These are phyloP conservation scores for Dioscorea zingiberensis DNA, from an alignment of 106 monocot genomes.

Conservation along the genomic window DNA sequence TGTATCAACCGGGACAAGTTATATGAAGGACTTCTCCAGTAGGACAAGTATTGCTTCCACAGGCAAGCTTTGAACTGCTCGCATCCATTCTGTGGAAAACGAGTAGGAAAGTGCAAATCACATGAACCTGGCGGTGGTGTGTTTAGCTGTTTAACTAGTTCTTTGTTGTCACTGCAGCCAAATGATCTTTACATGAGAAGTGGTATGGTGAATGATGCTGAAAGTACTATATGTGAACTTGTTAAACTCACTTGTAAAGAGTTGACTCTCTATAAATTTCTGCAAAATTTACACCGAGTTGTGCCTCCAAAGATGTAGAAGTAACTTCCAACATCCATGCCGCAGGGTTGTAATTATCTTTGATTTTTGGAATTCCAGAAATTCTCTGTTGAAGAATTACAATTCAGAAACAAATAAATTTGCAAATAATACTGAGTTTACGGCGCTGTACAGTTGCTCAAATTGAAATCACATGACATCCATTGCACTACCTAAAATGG, in stretches of 20 bases:
- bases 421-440: constrained; percentile 32
- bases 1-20: constrained; percentile 43
- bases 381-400: constrained; percentile 38
- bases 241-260: constrained; percentile 26
- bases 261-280: constrained; percentile 46
- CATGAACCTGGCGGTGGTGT: constrained; percentile 39
- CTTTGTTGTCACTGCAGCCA: constrained; percentile 39
- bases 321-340: constrained; percentile 88
- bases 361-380: constrained; percentile 57
- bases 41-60: constrained; percentile 73
- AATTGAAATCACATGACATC: background rate
- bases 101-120: constrained; percentile 52
- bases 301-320: constrained; percentile 42
- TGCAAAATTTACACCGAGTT: constrained; percentile 58
- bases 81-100: constrained; percentile 49
- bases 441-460: constrained; percentile 46
- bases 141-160: constrained; percentile 37
- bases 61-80: constrained; percentile 74
- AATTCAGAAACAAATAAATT: constrained; percentile 9
- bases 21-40: constrained; percentile 80
- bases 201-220: no score
- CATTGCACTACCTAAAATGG: constrained; percentile 25
- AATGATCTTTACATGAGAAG: background rate
- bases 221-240: background rate
- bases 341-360: constrained; percentile 69